Base-by-base conservation (phyloP, 2,329 filamentous ascomycete genomes). In the Thielaviopsis musarum region DNA sequence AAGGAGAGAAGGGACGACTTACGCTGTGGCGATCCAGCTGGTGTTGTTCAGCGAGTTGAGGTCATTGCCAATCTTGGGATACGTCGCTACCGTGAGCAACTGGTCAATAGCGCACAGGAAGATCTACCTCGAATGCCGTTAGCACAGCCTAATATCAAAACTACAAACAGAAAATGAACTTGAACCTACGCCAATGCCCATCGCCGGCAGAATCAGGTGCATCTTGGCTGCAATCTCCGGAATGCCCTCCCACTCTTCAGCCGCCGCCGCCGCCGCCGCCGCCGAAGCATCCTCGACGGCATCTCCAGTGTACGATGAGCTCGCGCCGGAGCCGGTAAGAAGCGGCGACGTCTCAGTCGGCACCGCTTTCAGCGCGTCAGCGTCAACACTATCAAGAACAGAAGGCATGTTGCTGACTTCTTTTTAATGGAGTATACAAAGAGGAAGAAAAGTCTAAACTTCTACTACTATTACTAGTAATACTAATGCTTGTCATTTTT, bases 51-150 rank as follows among this genome's bases (percentile, higher is more conserved):
- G 74, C 1, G 87, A 85, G 57, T 87, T 75, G 28, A 91, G 72
- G 63, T 91, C 87, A 60, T 79, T 87, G 12, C 86, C 87, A 65
- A 91, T 91, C 63, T 78, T 81, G 56, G 84, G 85, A 69, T 90
- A 90, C n/a, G 79, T 83, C n/a, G 82, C 82, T 55, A 91, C 81
- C 30, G 87, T 83, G 58, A 91, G 81, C 0, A 88, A 88, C 69
- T 90, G 85, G 67, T 91, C 87, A 56, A 84, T 77, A 3, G 87
- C 84, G 21, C 83, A 78, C 7, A 91, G 75, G 67, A 87, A 88
- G 49, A 45, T 45, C 38, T 45, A n/a, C 15, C 3, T 45, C 15
- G 38, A n/a, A 9, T 3, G 4, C 15, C 15, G 9, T 17, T 41
- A 26, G 24, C 24, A 26, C 24, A 26, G 24, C 24, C 24, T 26